These are phyloP conservation scores for Penicillium thymicola DNA, from an alignment of 2,329 filamentous ascomycete species.

Conservation along the genomic window DNA sequence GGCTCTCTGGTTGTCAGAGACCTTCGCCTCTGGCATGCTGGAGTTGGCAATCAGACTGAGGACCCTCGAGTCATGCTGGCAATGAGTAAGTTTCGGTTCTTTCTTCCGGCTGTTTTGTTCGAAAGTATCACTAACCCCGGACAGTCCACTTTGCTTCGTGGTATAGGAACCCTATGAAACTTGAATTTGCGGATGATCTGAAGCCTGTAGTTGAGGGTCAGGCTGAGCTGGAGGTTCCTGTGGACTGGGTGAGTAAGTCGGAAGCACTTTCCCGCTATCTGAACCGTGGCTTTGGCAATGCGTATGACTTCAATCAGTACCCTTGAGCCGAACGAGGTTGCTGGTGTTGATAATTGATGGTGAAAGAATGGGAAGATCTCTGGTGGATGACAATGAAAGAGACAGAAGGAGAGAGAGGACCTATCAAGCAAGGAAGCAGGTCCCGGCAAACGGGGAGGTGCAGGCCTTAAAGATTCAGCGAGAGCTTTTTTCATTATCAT, in stretches of 20 bases:
- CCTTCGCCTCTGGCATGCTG: slow-evolving; percentile 61
- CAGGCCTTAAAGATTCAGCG: too few relatives aligned
- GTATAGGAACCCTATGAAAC: slow-evolving; percentile 58
- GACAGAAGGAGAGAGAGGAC: too few relatives aligned
- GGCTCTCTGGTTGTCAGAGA: slow-evolving; percentile 59
- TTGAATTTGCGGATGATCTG: slow-evolving; percentile 54
- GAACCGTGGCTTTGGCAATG: slow-evolving; percentile 58
- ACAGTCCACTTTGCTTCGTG: slow-evolving; percentile 55
- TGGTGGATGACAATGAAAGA: too few relatives aligned
- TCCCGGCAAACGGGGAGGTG: too few relatives aligned
- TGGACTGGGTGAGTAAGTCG: slow-evolving; percentile 47
- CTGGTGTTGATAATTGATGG: neutral
- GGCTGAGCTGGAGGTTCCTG: slow-evolving; percentile 49
- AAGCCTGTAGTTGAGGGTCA: slow-evolving; percentile 44
- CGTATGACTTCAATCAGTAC: slow-evolving; percentile 58
- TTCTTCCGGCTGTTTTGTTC: neutral
- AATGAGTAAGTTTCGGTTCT: slow-evolving; percentile 36
- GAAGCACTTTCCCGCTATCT: slow-evolving; percentile 50
- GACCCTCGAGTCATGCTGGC: slow-evolving; percentile 58
- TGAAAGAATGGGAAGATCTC: neutral
- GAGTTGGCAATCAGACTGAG: slow-evolving; percentile 57
- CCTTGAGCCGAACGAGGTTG: neutral
- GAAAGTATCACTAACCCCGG: neutral
- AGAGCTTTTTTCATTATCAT: too few relatives aligned
- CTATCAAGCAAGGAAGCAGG: too few relatives aligned